Percentiles rank a stretch among this genome's conserved stretches.
phyloP scores from a whole-genome alignment of 805 yeast genomes.

The baker's yeast (Saccharomyces cerevisiae) region DNA sequence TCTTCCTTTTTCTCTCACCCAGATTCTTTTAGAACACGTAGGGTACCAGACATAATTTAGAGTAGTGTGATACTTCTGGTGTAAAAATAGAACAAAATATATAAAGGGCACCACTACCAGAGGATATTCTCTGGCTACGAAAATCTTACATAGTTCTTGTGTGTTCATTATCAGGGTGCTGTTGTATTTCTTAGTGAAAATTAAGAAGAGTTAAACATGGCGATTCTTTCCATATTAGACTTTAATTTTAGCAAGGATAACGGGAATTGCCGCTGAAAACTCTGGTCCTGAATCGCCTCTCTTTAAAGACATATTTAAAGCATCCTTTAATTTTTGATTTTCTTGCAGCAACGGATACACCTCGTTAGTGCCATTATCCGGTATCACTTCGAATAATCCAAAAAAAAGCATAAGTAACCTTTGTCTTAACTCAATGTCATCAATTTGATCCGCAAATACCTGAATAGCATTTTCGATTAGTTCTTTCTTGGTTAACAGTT shows the following conservation, averaged over 20 bases:
- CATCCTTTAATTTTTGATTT: slow-evolving; percentile 8
- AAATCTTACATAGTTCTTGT: not conserved
- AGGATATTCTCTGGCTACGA: not conserved
- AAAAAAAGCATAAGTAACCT: slow-evolving; percentile 29
- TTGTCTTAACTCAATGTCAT: slow-evolving; percentile 27
- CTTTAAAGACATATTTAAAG: slow-evolving; percentile 12
- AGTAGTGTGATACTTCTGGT: not conserved
- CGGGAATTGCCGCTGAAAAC: slow-evolving; percentile 15
- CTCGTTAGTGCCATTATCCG: slow-evolving; percentile 6
- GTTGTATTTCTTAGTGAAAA: not conserved
- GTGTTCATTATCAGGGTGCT: not conserved
- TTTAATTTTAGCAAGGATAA: slow-evolving; percentile 1
- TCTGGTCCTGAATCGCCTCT: slow-evolving; percentile 12
- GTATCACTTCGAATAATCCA: slow-evolving; percentile 20
- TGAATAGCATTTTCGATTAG: slow-evolving; percentile 21
- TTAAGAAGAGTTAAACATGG: not conserved
- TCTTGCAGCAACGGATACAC: slow-evolving; percentile 3
- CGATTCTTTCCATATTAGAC: not conserved
- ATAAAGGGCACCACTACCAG: not conserved
- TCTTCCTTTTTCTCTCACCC: too few relatives aligned
- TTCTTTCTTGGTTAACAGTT: slow-evolving; percentile 19
- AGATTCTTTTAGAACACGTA: not conserved
- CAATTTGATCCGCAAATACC: slow-evolving; percentile 23
- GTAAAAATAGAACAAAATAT: not conserved
- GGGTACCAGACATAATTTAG: not conserved